Base-by-base conservation (phyloP, 371 early-diverging fungal species). In the Circinella umbellata region DNA sequence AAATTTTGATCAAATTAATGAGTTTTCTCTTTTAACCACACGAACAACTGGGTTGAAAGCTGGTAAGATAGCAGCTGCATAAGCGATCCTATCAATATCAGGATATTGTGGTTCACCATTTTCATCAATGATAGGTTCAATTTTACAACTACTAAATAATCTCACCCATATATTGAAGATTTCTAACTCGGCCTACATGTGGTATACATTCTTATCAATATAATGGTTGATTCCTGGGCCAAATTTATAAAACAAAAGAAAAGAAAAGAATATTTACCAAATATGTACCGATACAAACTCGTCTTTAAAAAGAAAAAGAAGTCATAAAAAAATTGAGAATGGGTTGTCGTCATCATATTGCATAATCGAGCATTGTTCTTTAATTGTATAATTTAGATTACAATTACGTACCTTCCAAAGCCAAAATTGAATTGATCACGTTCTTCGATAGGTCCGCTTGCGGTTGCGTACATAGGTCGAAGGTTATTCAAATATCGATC, bases 391-490 rank as follows among this genome's bases (percentile, higher is more conserved):
- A 27, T 27, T 27, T 27, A 27, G 2, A 27, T 27, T 27, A 27
- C 27, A 2, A 42, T 42, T 42, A 17, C 39, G 15, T 47, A 47
- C 63, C 70, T 53, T 47, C 70, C 70, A 64, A 64, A 69, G 3
- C 74, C 74, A 68, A 71, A 74, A 10, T 64, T 68, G 27, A 54
- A 67, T 49, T 70, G 70, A 46, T 70, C 71, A 9, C 74, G 68
- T 34, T 53, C 55, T 46, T 67, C 61, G 34, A 46, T 9, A 3
- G 42, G 38, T 18, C 65, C 71, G 47, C 61, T 64, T 15, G 51
- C 51, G 8, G 51, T 13, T 51, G 51, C 1, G 3, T 51, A n/a
- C 14, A 51, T 51, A 13, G 51, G 51, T 13, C n/a, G 51, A 51
- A 51, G 51, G 15, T n/a, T 42, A 61, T 63, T 15, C 2, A 63